Evolutionary conservation across 495 filamentous ascomycete genomes (phyloP).

Genomic region (Xylaria acuta): DNA sequence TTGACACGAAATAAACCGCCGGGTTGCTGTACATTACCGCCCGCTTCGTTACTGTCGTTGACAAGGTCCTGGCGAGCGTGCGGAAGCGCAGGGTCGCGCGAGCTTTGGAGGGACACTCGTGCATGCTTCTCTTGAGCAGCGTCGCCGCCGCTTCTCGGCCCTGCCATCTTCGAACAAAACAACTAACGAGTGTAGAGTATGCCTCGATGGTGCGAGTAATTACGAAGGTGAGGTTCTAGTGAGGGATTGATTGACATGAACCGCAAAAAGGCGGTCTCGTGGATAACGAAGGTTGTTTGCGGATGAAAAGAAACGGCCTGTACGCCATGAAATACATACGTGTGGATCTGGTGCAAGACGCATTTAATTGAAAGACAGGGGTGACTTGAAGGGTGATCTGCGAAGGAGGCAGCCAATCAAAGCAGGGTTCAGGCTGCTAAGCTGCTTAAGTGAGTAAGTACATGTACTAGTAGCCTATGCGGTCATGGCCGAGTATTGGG

Average conservation of each 20-base stretch:
- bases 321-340: background rate
- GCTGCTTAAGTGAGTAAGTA: too few relatives aligned
- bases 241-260: background rate
- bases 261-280: background rate
- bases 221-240: background rate
- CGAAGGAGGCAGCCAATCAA: conserved; percentile 18
- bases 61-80: conserved; percentile 32
- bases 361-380: background rate
- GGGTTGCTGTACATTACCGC: background rate
- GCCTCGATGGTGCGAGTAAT: background rate
- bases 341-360: background rate
- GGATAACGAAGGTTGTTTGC: background rate
- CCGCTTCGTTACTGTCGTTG: background rate
- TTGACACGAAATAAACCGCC: conserved; percentile 33
- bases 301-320: background rate
- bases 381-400: conserved; percentile 2
- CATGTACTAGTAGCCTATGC: background rate
- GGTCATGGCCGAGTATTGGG: background rate
- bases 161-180: conserved; percentile 18
- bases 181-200: background rate
- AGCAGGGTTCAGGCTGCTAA: conserved; percentile 1
- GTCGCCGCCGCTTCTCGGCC: conserved; percentile 7
- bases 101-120: conserved; percentile 25
- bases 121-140: conserved; percentile 30
- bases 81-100: conserved; percentile 32